Percentiles rank a stretch among this genome's conserved stretches.
Conservation (phyloP, 2,329 filamentous ascomycete genomes). For the Epichloe scottii region DNA sequence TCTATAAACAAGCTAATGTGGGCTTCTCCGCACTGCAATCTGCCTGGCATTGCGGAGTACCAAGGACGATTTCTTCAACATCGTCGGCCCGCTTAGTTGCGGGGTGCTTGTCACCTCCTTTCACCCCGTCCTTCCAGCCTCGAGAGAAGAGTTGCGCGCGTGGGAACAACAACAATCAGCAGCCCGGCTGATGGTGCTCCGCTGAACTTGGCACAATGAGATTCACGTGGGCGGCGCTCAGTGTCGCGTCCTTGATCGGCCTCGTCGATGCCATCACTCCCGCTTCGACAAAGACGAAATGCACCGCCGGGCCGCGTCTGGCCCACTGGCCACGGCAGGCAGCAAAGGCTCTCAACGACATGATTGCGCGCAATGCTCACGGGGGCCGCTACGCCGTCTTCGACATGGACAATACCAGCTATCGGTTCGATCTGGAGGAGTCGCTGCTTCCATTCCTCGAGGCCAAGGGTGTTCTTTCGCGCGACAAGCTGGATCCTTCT, state of each 20-base stretch:
- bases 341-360: constrained; percentile 21
- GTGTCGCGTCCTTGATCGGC: background rate
- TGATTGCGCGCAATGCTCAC: constrained; percentile 27
- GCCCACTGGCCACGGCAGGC: constrained; percentile 25
- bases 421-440: constrained; percentile 29
- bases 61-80: too few species aligned
- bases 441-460: constrained; percentile 31
- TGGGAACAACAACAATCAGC: background rate
- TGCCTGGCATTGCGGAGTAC: too few species aligned
- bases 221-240: background rate
- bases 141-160: too few species aligned
- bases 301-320: background rate
- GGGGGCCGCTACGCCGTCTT: constrained; percentile 26
- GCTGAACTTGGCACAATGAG: background rate
- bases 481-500: constrained; percentile 26
- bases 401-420: constrained; percentile 35
- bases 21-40: too few species aligned
- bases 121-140: too few species aligned
- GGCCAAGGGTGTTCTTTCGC: constrained; percentile 26
- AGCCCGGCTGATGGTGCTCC: background rate
- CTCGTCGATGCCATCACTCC: background rate
- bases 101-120: too few species aligned
- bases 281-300: background rate
- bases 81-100: too few species aligned
- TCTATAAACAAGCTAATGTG: too few species aligned